These are phyloP conservation scores for Musa balbisiana DNA, from an alignment of 202 grass and related monocot genomes.

Conservation along the genomic window DNA sequence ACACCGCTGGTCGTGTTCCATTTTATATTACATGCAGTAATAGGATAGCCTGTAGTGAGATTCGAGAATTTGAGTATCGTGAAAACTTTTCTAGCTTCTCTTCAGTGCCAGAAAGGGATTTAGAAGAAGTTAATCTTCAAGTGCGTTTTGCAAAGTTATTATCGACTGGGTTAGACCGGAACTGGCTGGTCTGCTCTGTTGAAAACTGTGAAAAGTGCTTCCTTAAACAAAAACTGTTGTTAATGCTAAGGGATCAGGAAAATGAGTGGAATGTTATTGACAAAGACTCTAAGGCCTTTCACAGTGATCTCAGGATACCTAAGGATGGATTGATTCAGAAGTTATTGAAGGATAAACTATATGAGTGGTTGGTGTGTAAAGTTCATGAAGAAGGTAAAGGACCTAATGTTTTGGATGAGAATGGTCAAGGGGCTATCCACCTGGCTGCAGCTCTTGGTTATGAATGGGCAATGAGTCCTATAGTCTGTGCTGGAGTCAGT, in stretches of 20 bases:
- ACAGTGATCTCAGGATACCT: background rate
- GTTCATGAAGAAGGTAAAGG: slow-evolving; percentile 47
- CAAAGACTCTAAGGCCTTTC: background rate
- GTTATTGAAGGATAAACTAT: slow-evolving; percentile 62
- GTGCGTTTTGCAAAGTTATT: slow-evolving; percentile 14
- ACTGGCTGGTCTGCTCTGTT: slow-evolving; percentile 3
- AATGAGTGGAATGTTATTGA: background rate
- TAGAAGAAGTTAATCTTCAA: slow-evolving; percentile 16
- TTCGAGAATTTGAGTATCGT: slow-evolving; percentile 87
- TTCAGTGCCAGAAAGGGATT: background rate
- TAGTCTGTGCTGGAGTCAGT: slow-evolving; percentile 59
- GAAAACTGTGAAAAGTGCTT: slow-evolving; percentile 16
- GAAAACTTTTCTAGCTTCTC: slow-evolving; percentile 14
- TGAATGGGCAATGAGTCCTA: slow-evolving; percentile 80
- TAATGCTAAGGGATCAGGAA: slow-evolving; percentile 13
- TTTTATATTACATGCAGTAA: slow-evolving; percentile 90
- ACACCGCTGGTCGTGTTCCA: slow-evolving; percentile 64
- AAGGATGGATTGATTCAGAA: slow-evolving; percentile 53
- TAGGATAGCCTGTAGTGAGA: slow-evolving; percentile 77
- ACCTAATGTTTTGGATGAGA: slow-evolving; percentile 62
- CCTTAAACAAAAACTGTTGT: slow-evolving; percentile 3
- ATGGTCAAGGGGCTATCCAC: slow-evolving; percentile 85
- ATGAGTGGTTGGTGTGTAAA: slow-evolving; percentile 74
- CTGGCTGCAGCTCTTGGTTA: slow-evolving; percentile 73
- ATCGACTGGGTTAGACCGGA: slow-evolving; percentile 6